These are phyloP conservation scores for Stipa capillata DNA, from an alignment of 176 grass and related monocot genomes.

Conservation along the genomic window DNA sequence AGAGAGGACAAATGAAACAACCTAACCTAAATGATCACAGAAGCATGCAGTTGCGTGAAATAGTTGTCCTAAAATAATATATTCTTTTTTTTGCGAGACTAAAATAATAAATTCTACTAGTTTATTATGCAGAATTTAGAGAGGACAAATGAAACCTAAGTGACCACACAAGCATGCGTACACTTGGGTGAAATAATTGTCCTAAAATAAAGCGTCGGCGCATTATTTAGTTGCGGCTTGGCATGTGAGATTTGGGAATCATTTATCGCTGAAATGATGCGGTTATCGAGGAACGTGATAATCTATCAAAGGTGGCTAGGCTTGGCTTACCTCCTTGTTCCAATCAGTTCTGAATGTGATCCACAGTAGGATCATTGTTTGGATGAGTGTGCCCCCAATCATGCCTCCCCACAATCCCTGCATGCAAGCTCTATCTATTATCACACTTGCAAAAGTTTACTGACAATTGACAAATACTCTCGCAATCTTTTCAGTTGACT, in stretches of 20 bases:
- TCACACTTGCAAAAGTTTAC: constrained; percentile 4
- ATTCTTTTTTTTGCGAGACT: too few relatives aligned
- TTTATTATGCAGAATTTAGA: neutral
- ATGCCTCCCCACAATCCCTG: constrained; percentile 90
- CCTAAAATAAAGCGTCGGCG: neutral
- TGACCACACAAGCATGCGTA: neutral
- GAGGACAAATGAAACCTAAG: neutral
- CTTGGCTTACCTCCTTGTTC: constrained; percentile 65
- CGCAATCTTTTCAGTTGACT: neutral
- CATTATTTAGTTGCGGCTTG: neutral
- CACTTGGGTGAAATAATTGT: neutral
- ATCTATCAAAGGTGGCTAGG: neutral
- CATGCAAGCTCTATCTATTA: neutral
- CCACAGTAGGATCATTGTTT: constrained; percentile 72
- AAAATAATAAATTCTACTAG: neutral
- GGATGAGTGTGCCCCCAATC: constrained; percentile 61
- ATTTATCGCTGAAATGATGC: neutral
- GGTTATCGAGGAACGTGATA: neutral
- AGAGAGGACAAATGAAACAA: neutral
- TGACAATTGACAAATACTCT: neutral
- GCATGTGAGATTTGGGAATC: constrained; percentile 25
- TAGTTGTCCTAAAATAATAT: neutral
- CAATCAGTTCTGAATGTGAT: constrained; percentile 77
- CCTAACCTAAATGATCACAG: neutral
- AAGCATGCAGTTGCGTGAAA: neutral